Evolutionary conservation across 805 yeast genomes (phyloP).

Genomic region (Candida tammaniensis): DNA sequence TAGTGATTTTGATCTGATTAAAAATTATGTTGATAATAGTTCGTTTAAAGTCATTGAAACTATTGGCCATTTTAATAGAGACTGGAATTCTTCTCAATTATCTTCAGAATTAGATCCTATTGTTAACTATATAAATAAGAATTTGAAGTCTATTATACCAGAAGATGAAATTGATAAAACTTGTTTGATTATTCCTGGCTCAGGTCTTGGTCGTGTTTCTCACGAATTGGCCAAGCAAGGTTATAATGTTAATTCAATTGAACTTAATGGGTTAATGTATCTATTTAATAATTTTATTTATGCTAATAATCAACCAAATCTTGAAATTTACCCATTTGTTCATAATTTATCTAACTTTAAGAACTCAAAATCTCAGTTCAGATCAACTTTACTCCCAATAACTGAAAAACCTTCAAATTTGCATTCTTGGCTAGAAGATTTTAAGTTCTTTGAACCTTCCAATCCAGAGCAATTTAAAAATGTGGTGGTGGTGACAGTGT

Average conservation of each 20-base stretch:
- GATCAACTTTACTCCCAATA: slow-evolving; percentile 34
- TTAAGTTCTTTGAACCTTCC: slow-evolving; percentile 49
- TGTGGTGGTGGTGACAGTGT: slow-evolving; percentile 62
- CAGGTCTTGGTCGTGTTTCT: slow-evolving; percentile 80
- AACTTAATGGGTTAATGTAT: slow-evolving; percentile 74
- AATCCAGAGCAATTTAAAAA: slow-evolving; percentile 34
- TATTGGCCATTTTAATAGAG: slow-evolving; percentile 73
- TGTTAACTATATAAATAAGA: slow-evolving; percentile 46
- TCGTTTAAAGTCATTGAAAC: slow-evolving; percentile 55
- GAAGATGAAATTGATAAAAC: slow-evolving; percentile 34
- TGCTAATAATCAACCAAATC: slow-evolving; percentile 20
- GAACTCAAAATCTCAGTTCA: slow-evolving; percentile 45
- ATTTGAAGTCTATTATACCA: slow-evolving; percentile 35
- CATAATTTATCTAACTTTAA: slow-evolving; percentile 71
- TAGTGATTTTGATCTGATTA: slow-evolving; percentile 25
- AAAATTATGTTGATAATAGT: slow-evolving; percentile 11
- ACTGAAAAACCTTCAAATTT: slow-evolving; percentile 46
- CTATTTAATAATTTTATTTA: slow-evolving; percentile 62
- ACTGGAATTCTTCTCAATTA: slow-evolving; percentile 55
- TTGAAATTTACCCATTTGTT: slow-evolving; percentile 43
- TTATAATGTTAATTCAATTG: slow-evolving; percentile 67
- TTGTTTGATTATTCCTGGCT: slow-evolving; percentile 75
- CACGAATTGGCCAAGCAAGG: slow-evolving; percentile 51
- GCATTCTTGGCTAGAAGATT: slow-evolving; percentile 56
- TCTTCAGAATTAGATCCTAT: slow-evolving; percentile 44